Base-by-base conservation (phyloP, 2,329 filamentous ascomycete genomes). In the Aspergillus calidoustus region DNA sequence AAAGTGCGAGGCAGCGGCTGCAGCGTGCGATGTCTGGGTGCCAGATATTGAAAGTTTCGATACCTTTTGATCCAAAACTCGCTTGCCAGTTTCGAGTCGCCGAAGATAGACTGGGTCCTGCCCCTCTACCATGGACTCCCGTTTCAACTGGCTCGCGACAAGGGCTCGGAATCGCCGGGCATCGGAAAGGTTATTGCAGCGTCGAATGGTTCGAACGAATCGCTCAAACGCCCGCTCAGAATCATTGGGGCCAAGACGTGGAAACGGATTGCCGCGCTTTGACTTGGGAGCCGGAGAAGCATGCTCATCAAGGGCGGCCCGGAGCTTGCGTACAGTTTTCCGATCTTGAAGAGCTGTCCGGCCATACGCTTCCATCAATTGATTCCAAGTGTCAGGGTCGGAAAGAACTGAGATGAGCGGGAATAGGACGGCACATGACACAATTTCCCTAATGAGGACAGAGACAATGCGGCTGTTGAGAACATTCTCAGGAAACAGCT, bases 321-420 rank as follows among this genome's bases (percentile, higher is more conserved):
- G 89, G 57, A 99, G 85, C 75, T 93, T 96, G 60, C 91, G 89
- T 44, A 99, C 94, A 0, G 93, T 97, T 65, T 96, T 98, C 43
- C 96, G 88, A 75, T 99, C 96, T 76, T 98, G 95, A 47, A 99
- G 83, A 81, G 96, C 90, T 28, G 90, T 90, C 54, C 91, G 89
- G 19, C 93, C 89, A 77, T 90, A 92, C 59, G 89, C 93, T 77
- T 98, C 94, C 84, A 98, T 92, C 62, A 97, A 78, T 76, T 97
- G 93, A 71, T 99, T 98, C 94, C 94, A 99, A 8, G 91, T 96
- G 79, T 99, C 96, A 1, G 96, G 93, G 69, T 99, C 94, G 5
- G 91, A 87, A 19, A 99, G 81, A 64, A 93, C 82, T 69, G 90
- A 88, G 73, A 97, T 84, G 23, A 96, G 81, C 0, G 95, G 95